phyloP scores from a whole-genome alignment of 306 rosid genomes.

The Acmispon strigosus region DNA sequence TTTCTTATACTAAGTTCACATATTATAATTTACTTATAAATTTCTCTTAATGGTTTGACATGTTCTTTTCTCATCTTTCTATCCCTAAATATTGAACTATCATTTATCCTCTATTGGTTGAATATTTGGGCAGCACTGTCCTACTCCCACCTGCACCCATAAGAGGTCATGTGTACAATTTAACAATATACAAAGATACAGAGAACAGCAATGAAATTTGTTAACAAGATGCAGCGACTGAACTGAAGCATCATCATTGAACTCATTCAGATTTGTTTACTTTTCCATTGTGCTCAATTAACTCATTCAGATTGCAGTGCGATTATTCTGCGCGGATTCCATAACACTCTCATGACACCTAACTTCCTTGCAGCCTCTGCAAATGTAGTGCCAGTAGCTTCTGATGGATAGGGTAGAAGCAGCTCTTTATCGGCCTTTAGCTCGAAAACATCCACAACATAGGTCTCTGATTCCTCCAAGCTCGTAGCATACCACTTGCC shows the following conservation, averaged over 20 bases:
- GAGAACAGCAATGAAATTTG: too few relatives aligned
- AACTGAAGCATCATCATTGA: neutral
- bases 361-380: slow-evolving; percentile 56
- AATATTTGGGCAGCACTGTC: too few relatives aligned
- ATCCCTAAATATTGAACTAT: too few relatives aligned
- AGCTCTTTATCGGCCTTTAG: slow-evolving; percentile 45
- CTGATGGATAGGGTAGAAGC: slow-evolving; percentile 50
- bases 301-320: slow-evolving; percentile 29
- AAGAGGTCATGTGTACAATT: too few relatives aligned
- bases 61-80: too few relatives aligned
- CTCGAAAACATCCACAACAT: slow-evolving; percentile 53
- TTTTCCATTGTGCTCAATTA: neutral
- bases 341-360: slow-evolving; percentile 65
- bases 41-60: too few relatives aligned
- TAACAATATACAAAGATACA: too few relatives aligned
- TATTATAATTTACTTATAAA: too few relatives aligned
- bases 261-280: slow-evolving; percentile 17
- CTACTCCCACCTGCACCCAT: too few relatives aligned
- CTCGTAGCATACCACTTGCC: slow-evolving; percentile 52
- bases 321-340: slow-evolving; percentile 47
- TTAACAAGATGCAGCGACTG: too few relatives aligned
- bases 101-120: too few relatives aligned
- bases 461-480: slow-evolving; percentile 48
- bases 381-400: slow-evolving; percentile 50
- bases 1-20: too few relatives aligned